Percentiles rank a stretch among this genome's conserved stretches.
phyloP scores from a whole-genome alignment of 1,284 basidiomycete genomes.

The Tilletia walkeri region DNA sequence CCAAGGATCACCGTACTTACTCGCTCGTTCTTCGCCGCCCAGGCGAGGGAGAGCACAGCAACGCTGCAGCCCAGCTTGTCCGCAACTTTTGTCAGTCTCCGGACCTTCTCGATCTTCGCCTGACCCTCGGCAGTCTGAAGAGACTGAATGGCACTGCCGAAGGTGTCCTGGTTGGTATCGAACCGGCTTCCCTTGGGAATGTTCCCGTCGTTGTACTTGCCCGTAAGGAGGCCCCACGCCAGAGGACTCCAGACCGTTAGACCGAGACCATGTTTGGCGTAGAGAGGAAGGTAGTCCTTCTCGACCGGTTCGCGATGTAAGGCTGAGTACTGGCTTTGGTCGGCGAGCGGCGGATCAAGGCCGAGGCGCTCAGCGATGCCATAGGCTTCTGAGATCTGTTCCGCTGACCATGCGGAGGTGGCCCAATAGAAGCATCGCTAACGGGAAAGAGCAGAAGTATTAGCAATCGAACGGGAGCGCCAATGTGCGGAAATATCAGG shows the following conservation, averaged over 20 bases:
- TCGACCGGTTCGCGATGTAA: conserved; percentile 74
- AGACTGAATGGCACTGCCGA: conserved; percentile 60
- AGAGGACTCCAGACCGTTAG: conserved; percentile 67
- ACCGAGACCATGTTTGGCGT: conserved; percentile 29
- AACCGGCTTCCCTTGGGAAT: conserved; percentile 66
- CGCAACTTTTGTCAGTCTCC: conserved; percentile 67
- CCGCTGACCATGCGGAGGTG: conserved; percentile 76
- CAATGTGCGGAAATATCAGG: background rate
- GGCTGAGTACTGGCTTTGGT: conserved; percentile 70
- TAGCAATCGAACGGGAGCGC: background rate
- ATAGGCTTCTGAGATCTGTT: conserved; percentile 70
- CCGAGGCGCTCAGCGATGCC: conserved; percentile 71
- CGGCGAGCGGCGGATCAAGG: conserved; percentile 70
- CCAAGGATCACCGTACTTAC: conserved; percentile 63
- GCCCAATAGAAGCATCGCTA: conserved; percentile 66
- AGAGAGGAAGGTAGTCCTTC: conserved; percentile 66
- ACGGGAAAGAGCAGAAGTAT: background rate
- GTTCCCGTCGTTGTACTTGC: conserved; percentile 41
- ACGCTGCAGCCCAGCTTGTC: conserved; percentile 62
- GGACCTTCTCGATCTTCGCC: conserved; percentile 66
- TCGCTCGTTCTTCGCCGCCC: conserved; percentile 71
- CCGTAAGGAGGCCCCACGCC: conserved; percentile 63
- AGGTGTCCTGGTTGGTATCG: conserved; percentile 58
- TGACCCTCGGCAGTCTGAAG: conserved; percentile 58
- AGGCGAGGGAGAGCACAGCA: conserved; percentile 71